Evolutionary conservation across 331 rosid species (phyloP), one percentile per base, ranked within the genome.

Genomic region (Quercus tomentella): DNA sequence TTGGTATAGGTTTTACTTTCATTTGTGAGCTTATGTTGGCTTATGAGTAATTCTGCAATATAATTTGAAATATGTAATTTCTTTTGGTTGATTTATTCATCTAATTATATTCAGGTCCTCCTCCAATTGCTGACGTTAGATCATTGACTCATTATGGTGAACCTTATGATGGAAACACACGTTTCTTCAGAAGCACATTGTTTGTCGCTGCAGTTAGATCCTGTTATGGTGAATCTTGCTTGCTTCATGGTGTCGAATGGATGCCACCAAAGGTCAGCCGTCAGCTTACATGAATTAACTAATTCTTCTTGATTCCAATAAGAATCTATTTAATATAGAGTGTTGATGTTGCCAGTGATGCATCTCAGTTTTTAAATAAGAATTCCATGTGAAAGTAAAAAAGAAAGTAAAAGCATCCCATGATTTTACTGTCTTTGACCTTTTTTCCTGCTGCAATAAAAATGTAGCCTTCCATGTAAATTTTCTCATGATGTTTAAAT

Each of bases 211-310:
- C 91, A 1, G 99, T 95, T 79, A 88, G 99, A 88, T 88, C 99
- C 21, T 93, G 96, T 77, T 91, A 93, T 84, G 88, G 91, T 20
- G 99, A 95, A 78, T 91, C 97, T 76, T 89, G 90, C 85, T 84
- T 95, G 90, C 98, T 95, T 82, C 99, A 95, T 65, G 99, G 99
- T 72, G 91, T 85, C 73, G 94, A 95, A 16, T 93, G 99, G 99
- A 93, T 93, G 98, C 84, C 99, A n/a, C 99, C 98, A 31, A 95
- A 95, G 97, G 99, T 93, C 68, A 80, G 86, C 71, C 76, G 14
- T 75, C 22, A 41, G 33, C 23, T 75, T 68, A 7, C 4, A 26
- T 76, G 30, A 62, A 41, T 52, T 30, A 25, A 60, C 74, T 73
- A 17, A 2, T 63, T 17, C 12, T 60, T 30, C 57, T 51, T 28